Base-by-base conservation (phyloP, 345 rosid genomes). In the Syzygium aromaticum region DNA sequence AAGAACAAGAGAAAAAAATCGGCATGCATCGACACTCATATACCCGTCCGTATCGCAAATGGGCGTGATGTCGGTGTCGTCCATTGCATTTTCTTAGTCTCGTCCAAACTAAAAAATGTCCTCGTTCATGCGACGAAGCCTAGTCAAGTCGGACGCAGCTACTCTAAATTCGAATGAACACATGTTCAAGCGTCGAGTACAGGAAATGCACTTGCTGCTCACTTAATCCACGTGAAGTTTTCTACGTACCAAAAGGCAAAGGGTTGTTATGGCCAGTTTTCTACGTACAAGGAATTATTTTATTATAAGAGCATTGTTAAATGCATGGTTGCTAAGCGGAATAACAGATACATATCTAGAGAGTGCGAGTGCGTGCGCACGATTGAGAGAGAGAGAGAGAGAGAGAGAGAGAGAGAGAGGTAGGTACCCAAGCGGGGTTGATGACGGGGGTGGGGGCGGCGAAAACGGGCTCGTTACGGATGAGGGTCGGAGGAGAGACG, bases 391-490 rank as follows among this genome's bases (percentile, higher is more conserved):
- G 40, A 51, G 57, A 33, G 64, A 51, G 3, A 51, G 57, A 33
- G 64, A 51, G 3, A n/a, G n/a, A 86, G 56, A 52, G 87, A 84
- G 63, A 53, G 54, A 51, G 57, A 33, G 64, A 51, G 3, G 8
- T 43, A 52, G 80, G 82, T 86, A 54, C 84, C 85, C 40, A 91
- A 84, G 91, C 84, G 86, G 97, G 98, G 87, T 87, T 89, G 91
- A 94, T 87, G 88, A 94, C 86, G 59, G 98, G 98, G 85, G 95
- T 88, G 67, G 97, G 94, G 85, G 98, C 94, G 52, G 98, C 93
- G 52, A 96, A 92, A 85, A 96, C 95, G 12, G 98, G 98, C 87
- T 94, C 91, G 93, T 94, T 92, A 22, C 96, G 91, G 90, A 95
- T 94, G 89, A 96, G 96, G 22, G 93, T 89, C 30, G 98, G 98